Evolutionary conservation across 2,329 filamentous ascomycete genomes (phyloP).

Genomic region (Talaromyces atroroseus): DNA sequence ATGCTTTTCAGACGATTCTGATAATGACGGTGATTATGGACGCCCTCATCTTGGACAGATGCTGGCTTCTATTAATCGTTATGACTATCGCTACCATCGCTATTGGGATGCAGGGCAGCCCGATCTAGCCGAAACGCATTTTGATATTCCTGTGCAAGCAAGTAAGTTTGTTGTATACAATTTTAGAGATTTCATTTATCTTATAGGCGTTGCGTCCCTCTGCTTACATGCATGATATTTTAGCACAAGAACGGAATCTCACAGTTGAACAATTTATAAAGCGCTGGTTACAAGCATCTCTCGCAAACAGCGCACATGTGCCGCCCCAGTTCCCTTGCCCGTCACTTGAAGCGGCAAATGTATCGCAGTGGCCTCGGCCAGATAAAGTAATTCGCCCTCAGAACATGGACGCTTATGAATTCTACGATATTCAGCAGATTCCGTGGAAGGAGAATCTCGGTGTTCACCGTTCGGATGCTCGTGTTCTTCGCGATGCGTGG

Average conservation of each 20-base stretch:
- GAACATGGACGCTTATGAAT: constrained; percentile 19
- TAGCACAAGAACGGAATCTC: constrained; percentile 37
- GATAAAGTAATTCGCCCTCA: constrained; percentile 28
- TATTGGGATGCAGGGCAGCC: constrained; percentile 2
- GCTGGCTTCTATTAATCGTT: constrained; percentile 6
- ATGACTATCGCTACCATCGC: constrained; percentile 5
- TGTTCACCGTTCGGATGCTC: constrained; percentile 33
- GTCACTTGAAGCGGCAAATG: constrained; percentile 27
- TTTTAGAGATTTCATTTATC: not conserved
- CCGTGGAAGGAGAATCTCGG: constrained; percentile 35
- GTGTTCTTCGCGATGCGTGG: constrained; percentile 34
- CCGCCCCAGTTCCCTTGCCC: constrained; percentile 18
- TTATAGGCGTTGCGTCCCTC: constrained; percentile 5
- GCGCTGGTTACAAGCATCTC: constrained; percentile 33
- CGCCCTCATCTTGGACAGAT: not conserved
- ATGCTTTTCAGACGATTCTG: constrained; percentile 14
- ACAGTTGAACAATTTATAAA: constrained; percentile 40
- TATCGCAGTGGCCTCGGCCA: constrained; percentile 32
- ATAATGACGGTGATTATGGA: constrained; percentile 20
- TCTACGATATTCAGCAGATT: constrained; percentile 39
- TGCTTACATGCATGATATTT: not conserved
- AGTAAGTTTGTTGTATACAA: not conserved
- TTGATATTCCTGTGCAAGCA: not conserved
- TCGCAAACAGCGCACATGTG: constrained; percentile 18
- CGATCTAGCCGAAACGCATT: not conserved